These are phyloP conservation scores for Leishmania aethiopica DNA, from an alignment of 208 protist species.

Conservation along the genomic window DNA sequence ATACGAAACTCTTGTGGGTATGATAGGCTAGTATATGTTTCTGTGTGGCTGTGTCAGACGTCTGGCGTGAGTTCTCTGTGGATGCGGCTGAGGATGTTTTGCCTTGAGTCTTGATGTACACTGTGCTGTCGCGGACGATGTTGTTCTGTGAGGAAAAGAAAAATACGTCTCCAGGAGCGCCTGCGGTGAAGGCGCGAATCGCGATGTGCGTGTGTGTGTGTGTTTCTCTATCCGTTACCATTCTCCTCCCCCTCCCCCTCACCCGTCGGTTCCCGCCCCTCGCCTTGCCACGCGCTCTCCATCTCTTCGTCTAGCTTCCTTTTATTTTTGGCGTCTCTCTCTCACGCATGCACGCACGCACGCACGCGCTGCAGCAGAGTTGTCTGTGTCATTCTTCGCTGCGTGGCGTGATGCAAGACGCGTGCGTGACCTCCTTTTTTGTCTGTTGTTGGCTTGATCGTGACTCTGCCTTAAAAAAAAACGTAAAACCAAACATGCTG, in stretches of 20 bases:
- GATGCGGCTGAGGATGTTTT: background rate
- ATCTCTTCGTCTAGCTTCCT: background rate
- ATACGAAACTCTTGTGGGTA: background rate
- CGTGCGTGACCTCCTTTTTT: background rate
- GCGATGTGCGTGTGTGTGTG: background rate
- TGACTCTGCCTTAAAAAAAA: background rate
- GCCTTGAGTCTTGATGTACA: background rate
- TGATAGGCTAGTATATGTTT: background rate
- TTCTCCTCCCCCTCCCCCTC: background rate
- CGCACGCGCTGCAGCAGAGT: background rate
- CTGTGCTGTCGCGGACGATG: background rate
- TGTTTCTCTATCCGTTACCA: background rate
- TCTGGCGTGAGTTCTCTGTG: background rate
- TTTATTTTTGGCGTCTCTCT: background rate
- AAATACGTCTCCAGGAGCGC: background rate
- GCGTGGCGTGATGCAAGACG: background rate
- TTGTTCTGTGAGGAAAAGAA: background rate
- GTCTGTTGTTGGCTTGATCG: background rate
- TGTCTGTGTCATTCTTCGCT: background rate
- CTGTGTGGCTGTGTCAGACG: background rate
- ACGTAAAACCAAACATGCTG: too few relatives aligned
- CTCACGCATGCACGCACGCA: background rate
- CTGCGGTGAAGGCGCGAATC: background rate
- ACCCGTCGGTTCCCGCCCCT: background rate
- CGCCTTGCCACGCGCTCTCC: background rate